Base-by-base conservation (phyloP, 75 land plant species). In the Isoetes taiwanensis region DNA sequence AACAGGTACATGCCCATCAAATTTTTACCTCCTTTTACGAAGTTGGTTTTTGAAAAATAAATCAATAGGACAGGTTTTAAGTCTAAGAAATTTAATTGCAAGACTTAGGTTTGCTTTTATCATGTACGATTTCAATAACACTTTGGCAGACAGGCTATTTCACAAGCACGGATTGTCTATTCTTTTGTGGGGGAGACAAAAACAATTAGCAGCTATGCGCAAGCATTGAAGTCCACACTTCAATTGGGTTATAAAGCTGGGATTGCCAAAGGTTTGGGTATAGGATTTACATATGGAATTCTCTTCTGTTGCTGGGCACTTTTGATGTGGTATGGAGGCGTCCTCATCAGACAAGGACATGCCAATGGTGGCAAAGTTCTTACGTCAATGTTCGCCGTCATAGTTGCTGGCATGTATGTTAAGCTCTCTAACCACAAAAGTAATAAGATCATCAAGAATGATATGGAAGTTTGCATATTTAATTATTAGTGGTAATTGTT, bases 381-480 rank as follows among this genome's bases (percentile, higher is more conserved):
- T 19, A 62, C 96, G 9, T 80, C 96, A 11, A 83, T 80, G 69
- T 76, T 89, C 54, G 56, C 82, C 0, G 86, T 94, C 59, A 77
- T 94, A 74, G 64, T 82, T 21, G 97, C 88, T 40, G 97, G 91
- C 67, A 46, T 89, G 99, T 94, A 73, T 82, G 99, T 68, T 19
- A n/a, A n/a, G n/a, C n/a, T n/a, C n/a, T n/a, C n/a, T n/a, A n/a
- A n/a, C n/a, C n/a, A n/a, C n/a, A n/a, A n/a, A n/a, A n/a, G n/a
- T n/a, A n/a, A n/a, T n/a, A n/a, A n/a, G n/a, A n/a, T n/a, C n/a
- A n/a, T n/a, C n/a, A n/a, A n/a, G n/a, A n/a, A 21, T 21, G 37
- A n/a, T n/a, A n/a, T n/a, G n/a, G n/a, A n/a, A n/a, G n/a, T n/a
- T n/a, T n/a, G n/a, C n/a, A n/a, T n/a, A n/a, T 14, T 37, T 37